Conservation (phyloP, 306 rosid genomes). For the Leucaena leucocephala region DNA sequence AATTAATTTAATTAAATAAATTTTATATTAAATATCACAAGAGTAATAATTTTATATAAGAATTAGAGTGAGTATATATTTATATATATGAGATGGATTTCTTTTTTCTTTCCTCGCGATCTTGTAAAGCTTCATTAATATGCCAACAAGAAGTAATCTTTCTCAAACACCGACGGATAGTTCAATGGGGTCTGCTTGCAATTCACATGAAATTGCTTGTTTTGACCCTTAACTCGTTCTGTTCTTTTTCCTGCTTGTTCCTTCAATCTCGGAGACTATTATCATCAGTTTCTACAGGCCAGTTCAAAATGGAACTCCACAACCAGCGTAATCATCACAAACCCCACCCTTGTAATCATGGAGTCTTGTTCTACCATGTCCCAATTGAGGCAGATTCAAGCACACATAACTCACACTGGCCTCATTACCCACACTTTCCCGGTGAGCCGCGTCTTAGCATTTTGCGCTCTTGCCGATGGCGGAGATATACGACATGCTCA, state of each 20-base stretch:
- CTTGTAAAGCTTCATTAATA: background rate
- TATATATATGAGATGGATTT: too few relatives aligned
- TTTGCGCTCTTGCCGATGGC: slow-evolving; percentile 69
- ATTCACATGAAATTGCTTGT: slow-evolving; percentile 30
- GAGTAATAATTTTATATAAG: too few relatives aligned
- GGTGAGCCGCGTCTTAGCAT: slow-evolving; percentile 67
- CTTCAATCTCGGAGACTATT: slow-evolving; percentile 28
- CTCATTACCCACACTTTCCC: slow-evolving; percentile 68
- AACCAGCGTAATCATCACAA: slow-evolving; percentile 61
- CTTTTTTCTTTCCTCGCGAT: too few relatives aligned
- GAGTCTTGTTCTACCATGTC: slow-evolving; percentile 75
- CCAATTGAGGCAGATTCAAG: slow-evolving; percentile 76
- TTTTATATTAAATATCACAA: too few relatives aligned
- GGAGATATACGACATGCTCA: slow-evolving; percentile 61
- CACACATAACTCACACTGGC: slow-evolving; percentile 63
- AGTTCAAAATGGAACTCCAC: slow-evolving; percentile 66
- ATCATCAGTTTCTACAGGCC: slow-evolving; percentile 33
- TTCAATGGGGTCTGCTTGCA: background rate
- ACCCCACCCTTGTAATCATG: slow-evolving; percentile 63
- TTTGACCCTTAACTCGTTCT: background rate
- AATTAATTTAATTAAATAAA: too few relatives aligned
- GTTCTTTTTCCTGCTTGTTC: background rate
- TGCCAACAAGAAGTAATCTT: background rate
- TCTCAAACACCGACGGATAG: background rate
- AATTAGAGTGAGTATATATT: too few relatives aligned